Evolutionary conservation across 768 basidiomycete genomes (phyloP).

Genomic region (Mycena capillaripes): DNA sequence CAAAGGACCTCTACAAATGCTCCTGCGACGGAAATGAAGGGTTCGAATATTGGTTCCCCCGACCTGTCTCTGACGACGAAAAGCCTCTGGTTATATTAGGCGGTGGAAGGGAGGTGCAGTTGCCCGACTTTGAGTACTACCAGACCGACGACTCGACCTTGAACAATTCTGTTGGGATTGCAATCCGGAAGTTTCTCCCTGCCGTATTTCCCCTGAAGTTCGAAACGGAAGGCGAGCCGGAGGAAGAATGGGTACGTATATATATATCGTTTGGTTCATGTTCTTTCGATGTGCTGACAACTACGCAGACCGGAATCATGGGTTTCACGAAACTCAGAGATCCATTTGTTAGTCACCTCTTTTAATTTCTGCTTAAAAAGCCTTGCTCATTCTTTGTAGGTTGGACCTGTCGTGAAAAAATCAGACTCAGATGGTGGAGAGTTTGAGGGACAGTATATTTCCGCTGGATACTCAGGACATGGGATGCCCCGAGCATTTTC

Average conservation of each 20-base stretch:
- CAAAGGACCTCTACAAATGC: constrained; percentile 55
- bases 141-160: constrained; percentile 70
- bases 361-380: too few relatives aligned
- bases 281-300: neutral
- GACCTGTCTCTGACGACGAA: constrained; percentile 54
- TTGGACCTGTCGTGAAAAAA: constrained; percentile 68
- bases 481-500: constrained; percentile 85
- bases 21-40: constrained; percentile 68
- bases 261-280: neutral
- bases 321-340: constrained; percentile 73
- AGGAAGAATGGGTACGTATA: constrained; percentile 89
- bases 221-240: constrained; percentile 62
- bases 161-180: constrained; percentile 60
- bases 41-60: constrained; percentile 88
- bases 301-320: constrained; percentile 86
- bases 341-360: constrained; percentile 70
- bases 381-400: constrained; percentile 51
- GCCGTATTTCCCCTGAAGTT: constrained; percentile 68
- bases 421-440: constrained; percentile 37
- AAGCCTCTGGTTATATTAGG: constrained; percentile 80
- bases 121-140: constrained; percentile 62
- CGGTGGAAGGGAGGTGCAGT: constrained; percentile 68
- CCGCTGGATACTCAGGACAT: constrained; percentile 82
- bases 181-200: constrained; percentile 73
- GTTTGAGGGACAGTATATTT: constrained; percentile 75